These are phyloP conservation scores for Selaginella tamariscina DNA, from an alignment of 75 land plant species.

Conservation along the genomic window DNA sequence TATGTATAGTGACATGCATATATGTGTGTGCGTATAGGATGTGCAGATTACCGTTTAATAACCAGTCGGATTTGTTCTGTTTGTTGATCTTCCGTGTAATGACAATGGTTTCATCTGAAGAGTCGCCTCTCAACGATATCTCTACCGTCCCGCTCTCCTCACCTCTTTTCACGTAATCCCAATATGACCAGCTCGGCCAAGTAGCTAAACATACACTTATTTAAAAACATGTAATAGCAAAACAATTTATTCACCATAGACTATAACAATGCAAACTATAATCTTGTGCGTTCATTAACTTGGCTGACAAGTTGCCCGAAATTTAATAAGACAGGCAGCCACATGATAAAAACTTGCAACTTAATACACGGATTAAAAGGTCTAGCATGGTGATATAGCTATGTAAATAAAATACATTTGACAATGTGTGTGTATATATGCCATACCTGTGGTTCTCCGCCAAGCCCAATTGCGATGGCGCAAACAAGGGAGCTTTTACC, in stretches of 20 bases:
- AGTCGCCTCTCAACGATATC: slow-evolving; percentile 47
- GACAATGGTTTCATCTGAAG: slow-evolving; percentile 24
- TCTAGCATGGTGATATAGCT: no score
- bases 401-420: no score
- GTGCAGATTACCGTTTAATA: slow-evolving; percentile 44
- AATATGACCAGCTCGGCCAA: slow-evolving; percentile 73
- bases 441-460: slow-evolving; percentile 86
- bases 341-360: no score
- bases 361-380: no score
- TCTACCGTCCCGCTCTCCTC: slow-evolving; percentile 70
- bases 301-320: no score
- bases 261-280: no score
- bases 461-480: slow-evolving; percentile 90
- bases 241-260: no score
- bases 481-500: slow-evolving; percentile 97
- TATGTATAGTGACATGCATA: no score
- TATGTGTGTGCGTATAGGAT: background rate
- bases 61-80: slow-evolving; percentile 84
- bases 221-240: no score
- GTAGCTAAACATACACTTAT: slow-evolving; percentile 39
- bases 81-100: slow-evolving; percentile 61
- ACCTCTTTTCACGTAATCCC: slow-evolving; percentile 95
- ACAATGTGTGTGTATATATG: no score
- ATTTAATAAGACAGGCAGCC: no score
- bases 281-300: no score